Conservation (phyloP, 352 stramenopile species). For the Achlya hypogyna region DNA sequence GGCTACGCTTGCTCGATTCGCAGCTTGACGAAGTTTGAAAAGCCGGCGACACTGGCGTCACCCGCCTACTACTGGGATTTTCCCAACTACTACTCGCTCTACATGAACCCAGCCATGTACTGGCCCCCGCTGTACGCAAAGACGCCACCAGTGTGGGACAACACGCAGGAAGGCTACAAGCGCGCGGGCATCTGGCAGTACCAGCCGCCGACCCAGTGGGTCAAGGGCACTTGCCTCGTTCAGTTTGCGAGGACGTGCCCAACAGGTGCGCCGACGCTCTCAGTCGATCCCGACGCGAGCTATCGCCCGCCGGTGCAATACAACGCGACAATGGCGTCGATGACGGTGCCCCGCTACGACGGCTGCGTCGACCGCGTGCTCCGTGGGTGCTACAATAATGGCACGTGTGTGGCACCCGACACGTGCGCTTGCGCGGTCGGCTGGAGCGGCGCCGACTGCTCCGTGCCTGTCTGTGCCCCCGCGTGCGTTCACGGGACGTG, state of each 20-base stretch:
- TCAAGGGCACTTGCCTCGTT: conserved; percentile 90
- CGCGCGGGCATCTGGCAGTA: conserved; percentile 71
- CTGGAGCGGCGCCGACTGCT: conserved; percentile 76
- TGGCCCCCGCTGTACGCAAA: conserved; percentile 89
- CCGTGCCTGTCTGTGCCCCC: conserved; percentile 60
- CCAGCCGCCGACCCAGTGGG: conserved; percentile 60
- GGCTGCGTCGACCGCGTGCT: conserved; percentile 89
- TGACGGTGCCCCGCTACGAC: conserved; percentile 38
- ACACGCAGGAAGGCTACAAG: conserved; percentile 90
- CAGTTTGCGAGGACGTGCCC: conserved; percentile 86
- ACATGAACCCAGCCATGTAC: conserved; percentile 91
- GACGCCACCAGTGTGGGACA: conserved; percentile 62
- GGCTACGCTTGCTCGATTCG: conserved; percentile 93
- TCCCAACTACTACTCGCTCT: conserved; percentile 94
- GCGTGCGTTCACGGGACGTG: conserved; percentile 84
- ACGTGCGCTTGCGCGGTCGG: conserved; percentile 72
- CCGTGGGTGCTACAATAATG: conserved; percentile 93
- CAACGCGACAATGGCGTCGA: conserved; percentile 39
- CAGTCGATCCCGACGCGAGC: conserved; percentile 86
- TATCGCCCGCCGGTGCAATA: conserved; percentile 83
- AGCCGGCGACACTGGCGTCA: conserved; percentile 50
- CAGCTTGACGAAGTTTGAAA: conserved; percentile 92
- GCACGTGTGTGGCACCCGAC: conserved; percentile 85
- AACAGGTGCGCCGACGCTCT: conserved; percentile 16
- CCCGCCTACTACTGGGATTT: conserved; percentile 82